phyloP scores from a whole-genome alignment of 805 yeast genomes.

The Cephaloascus fragrans region DNA sequence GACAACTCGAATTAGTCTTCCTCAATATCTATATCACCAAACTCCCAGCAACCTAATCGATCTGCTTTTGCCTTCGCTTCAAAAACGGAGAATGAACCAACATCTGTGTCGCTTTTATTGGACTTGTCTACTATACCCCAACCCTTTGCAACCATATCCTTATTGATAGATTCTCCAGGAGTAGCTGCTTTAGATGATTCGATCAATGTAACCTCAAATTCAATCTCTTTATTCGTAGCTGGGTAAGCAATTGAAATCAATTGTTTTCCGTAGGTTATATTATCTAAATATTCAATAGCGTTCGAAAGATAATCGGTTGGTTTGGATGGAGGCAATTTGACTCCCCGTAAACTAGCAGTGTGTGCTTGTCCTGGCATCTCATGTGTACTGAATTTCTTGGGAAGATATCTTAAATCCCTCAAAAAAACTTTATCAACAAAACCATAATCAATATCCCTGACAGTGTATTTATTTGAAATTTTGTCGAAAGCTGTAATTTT shows the following conservation, averaged over 20 bases:
- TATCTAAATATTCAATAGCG: slow-evolving; percentile 45
- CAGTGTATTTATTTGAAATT: slow-evolving; percentile 29
- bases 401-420: slow-evolving; percentile 39
- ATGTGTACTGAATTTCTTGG: slow-evolving; percentile 32
- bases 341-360: slow-evolving; percentile 39
- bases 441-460: slow-evolving; percentile 57
- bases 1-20: no score
- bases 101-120: slow-evolving; percentile 23
- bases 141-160: slow-evolving; percentile 48
- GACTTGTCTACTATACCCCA: slow-evolving; percentile 43
- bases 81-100: slow-evolving; percentile 22
- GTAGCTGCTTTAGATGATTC: slow-evolving; percentile 48
- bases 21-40: slow-evolving; percentile 60
- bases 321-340: slow-evolving; percentile 47
- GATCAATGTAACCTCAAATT: slow-evolving; percentile 42
- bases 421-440: slow-evolving; percentile 34
- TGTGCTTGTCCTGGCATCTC: slow-evolving; percentile 44
- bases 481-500: slow-evolving; percentile 37
- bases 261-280: slow-evolving; percentile 38
- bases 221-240: slow-evolving; percentile 26
- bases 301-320: slow-evolving; percentile 47
- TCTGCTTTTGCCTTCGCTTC: slow-evolving; percentile 39
- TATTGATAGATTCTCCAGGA: slow-evolving; percentile 49
- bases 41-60: slow-evolving; percentile 65
- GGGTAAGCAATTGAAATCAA: slow-evolving; percentile 45